Evolutionary conservation across 441 rosid species (phyloP).

Genomic region (Geranium incanum): DNA sequence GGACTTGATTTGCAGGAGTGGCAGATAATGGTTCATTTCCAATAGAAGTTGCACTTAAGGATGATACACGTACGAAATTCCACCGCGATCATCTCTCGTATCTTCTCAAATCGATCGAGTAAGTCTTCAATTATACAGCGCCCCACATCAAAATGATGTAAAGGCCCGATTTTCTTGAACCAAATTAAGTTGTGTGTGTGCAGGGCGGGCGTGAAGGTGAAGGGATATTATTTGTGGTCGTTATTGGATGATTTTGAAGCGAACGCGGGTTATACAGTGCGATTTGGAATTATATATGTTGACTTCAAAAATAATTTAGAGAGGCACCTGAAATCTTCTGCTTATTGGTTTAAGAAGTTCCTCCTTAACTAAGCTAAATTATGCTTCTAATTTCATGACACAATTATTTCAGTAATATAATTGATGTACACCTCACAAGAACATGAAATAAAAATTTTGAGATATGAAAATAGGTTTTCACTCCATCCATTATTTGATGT

Average conservation of each 20-base stretch:
- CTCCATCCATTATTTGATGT: no score
- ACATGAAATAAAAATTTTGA: no score
- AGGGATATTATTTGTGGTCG: conserved; percentile 20
- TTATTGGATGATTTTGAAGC: conserved; percentile 22
- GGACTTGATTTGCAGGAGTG: background rate
- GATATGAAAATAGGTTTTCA: no score
- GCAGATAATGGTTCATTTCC: background rate
- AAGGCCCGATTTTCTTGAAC: no score
- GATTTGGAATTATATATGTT: conserved; percentile 16
- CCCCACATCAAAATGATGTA: no score
- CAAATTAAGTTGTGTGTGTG: background rate
- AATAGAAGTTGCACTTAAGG: conserved; percentile 12
- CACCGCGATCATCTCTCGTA: conserved; percentile 8
- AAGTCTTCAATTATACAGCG: background rate
- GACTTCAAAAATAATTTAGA: conserved; percentile 18
- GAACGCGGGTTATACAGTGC: conserved; percentile 13
- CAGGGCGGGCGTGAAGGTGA: conserved; percentile 23
- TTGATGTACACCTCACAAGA: no score
- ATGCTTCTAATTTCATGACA: background rate
- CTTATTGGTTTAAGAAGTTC: conserved; percentile 19
- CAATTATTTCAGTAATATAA: no score
- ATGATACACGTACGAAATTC: conserved; percentile 11
- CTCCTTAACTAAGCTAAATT: background rate
- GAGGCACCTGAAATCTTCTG: conserved; percentile 20
- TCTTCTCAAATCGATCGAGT: conserved; percentile 19